A percentile compares a stretch with the other conserved stretches of the same genome.
Conservation (phyloP, 768 basidiomycete species). For the Naganishia randhawae region DNA sequence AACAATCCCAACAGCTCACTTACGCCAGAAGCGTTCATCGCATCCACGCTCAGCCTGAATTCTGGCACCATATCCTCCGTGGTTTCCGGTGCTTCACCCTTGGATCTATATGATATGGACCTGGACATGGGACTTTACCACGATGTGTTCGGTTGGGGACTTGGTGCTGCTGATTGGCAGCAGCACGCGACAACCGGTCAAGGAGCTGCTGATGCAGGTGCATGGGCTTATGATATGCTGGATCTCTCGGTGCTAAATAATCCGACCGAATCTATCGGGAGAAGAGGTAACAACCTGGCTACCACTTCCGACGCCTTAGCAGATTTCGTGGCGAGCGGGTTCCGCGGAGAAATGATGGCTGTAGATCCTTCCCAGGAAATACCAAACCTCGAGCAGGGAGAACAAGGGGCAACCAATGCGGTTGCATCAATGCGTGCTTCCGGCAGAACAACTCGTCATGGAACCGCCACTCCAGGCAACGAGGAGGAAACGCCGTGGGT, state of each 20-base stretch:
- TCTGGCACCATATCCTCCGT: conserved; percentile 3
- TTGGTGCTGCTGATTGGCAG: conserved; percentile 18
- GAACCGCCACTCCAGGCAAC: conserved; percentile 7
- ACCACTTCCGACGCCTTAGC: not conserved
- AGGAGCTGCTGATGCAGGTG: not conserved
- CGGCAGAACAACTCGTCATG: conserved; percentile 3
- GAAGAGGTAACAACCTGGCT: not conserved
- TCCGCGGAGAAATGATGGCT: not conserved
- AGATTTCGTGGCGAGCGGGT: not conserved
- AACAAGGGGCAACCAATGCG: not conserved
- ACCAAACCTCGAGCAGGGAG: not conserved
- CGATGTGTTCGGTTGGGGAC: conserved; percentile 16
- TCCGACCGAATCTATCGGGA: not conserved
- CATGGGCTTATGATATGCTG: conserved; percentile 14
- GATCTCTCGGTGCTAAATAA: not conserved
- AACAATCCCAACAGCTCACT: conserved; percentile 9
- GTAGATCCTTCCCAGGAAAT: not conserved
- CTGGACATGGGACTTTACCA: conserved; percentile 18
- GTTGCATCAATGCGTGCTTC: conserved; percentile 2
- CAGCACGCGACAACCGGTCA: not conserved
- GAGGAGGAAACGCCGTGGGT: conserved; percentile 20
- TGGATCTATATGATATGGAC: conserved; percentile 4
- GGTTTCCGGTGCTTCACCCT: conserved; percentile 2
- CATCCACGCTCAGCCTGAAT: not conserved
- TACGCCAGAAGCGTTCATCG: conserved; percentile 17